phyloP scores from a whole-genome alignment of 768 basidiomycete genomes.

The Butyriboletus loyo region DNA sequence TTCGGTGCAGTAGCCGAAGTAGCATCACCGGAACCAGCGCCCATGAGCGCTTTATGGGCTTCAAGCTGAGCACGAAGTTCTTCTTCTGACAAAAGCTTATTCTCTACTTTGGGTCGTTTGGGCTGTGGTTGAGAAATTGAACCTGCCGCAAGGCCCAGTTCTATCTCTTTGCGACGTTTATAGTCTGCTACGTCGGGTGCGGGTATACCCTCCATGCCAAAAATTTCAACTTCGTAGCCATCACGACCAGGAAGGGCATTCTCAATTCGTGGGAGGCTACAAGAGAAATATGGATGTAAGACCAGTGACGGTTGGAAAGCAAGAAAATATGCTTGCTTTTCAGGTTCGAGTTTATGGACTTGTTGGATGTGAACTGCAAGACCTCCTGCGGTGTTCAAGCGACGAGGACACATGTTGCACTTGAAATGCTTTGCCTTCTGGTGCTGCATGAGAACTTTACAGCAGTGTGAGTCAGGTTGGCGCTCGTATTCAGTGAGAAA shows the following conservation, averaged over 20 bases:
- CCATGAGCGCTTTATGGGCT: constrained; percentile 93
- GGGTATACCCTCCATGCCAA: constrained; percentile 98
- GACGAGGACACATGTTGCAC: constrained; percentile 91
- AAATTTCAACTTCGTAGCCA: constrained; percentile 98
- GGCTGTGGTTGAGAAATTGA: constrained; percentile 77
- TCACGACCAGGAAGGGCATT: constrained; percentile 96
- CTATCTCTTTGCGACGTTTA: constrained; percentile 92
- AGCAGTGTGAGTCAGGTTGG: background rate
- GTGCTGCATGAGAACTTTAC: constrained; percentile 92
- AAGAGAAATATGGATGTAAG: constrained; percentile 5
- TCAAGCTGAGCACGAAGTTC: constrained; percentile 83
- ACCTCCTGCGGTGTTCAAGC: constrained; percentile 96
- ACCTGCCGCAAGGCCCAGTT: constrained; percentile 80
- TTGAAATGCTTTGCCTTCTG: constrained; percentile 99
- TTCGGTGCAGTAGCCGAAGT: constrained; percentile 35
- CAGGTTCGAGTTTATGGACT: constrained; percentile 98
- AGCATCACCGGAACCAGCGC: constrained; percentile 41
- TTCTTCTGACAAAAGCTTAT: constrained; percentile 72
- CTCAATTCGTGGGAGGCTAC: constrained; percentile 82
- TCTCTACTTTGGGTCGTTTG: constrained; percentile 80
- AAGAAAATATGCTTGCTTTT: constrained; percentile 41
- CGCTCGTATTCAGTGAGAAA: background rate
- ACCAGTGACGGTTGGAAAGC: constrained; percentile 1
- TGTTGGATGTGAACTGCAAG: constrained; percentile 98
- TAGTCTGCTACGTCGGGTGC: constrained; percentile 93